These are phyloP conservation scores for Penicillium verhagenii DNA, from an alignment of 495 filamentous ascomycete genomes.

Conservation along the genomic window DNA sequence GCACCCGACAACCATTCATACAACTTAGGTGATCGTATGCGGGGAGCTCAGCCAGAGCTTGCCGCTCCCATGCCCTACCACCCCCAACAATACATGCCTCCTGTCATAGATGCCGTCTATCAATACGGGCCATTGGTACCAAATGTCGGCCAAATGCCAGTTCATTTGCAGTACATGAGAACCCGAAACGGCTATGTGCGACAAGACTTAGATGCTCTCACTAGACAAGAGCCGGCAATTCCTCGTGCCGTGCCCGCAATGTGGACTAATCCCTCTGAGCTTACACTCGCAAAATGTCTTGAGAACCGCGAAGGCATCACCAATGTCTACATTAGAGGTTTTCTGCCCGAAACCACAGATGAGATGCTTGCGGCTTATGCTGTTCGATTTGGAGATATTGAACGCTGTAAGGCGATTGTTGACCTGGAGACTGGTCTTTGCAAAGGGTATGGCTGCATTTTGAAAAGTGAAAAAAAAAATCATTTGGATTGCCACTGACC, in stretches of 20 bases:
- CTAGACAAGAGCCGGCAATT: conserved; percentile 74
- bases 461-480: too few species aligned
- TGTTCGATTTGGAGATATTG: conserved; percentile 81
- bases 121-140: too few species aligned
- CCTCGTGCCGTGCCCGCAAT: conserved; percentile 87
- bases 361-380: conserved; percentile 82
- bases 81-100: too few species aligned
- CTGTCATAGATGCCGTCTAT: too few species aligned
- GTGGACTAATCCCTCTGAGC: conserved; percentile 68
- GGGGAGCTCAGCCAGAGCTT: too few species aligned
- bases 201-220: conserved; percentile 66
- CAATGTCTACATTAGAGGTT: conserved; percentile 96
- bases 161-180: conserved; percentile 48
- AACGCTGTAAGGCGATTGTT: conserved; percentile 96
- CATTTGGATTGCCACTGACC: neutral
- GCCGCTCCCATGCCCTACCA: too few species aligned
- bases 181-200: conserved; percentile 54
- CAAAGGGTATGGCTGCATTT: conserved; percentile 69
- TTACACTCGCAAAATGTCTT: conserved; percentile 83
- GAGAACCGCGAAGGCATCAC: conserved; percentile 85
- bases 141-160: too few species aligned
- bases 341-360: conserved; percentile 92
- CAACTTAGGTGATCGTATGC: too few species aligned
- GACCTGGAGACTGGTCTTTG: conserved; percentile 86
- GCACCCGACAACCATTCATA: too few species aligned